Percentiles rank a stretch among this genome's conserved stretches.
Evolutionary conservation across 352 stramenopile genomes (phyloP).

Genomic region (Globisporangium takayamanum): DNA sequence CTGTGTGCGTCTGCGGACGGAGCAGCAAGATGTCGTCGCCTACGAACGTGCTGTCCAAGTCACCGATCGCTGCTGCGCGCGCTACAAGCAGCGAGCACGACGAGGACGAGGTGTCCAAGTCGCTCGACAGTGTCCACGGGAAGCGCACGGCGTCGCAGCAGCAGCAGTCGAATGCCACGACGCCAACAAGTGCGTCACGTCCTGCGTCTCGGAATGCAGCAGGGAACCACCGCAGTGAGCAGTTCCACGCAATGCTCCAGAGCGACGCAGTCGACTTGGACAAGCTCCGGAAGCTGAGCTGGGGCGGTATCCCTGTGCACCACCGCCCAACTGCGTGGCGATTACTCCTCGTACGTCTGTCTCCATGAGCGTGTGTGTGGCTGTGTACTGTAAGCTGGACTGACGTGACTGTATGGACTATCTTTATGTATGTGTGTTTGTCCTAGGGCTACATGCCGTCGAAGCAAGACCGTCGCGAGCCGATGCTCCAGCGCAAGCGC

Average conservation of each 20-base stretch:
- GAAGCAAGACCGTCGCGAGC: constrained; percentile 86
- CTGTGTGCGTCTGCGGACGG: not conserved
- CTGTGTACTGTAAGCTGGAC: not conserved
- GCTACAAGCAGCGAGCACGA: constrained; percentile 13
- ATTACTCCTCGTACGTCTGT: constrained; percentile 85
- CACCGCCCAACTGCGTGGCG: constrained; percentile 92
- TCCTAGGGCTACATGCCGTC: constrained; percentile 92
- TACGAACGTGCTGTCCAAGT: constrained; percentile 10
- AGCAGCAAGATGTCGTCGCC: constrained; percentile 34
- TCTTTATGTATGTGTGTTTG: not conserved
- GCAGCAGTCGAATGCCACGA: not conserved
- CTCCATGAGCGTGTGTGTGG: not conserved
- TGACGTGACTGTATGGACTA: not conserved
- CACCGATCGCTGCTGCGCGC: constrained; percentile 1
- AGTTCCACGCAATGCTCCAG: constrained; percentile 63
- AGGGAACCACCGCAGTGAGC: constrained; percentile 61
- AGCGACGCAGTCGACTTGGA: constrained; percentile 86
- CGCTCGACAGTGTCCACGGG: constrained; percentile 17
- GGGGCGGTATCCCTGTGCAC: constrained; percentile 86
- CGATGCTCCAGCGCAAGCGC: constrained; percentile 92
- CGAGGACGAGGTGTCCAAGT: constrained; percentile 20
- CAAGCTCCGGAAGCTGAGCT: constrained; percentile 86
- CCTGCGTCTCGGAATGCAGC: constrained; percentile 51
- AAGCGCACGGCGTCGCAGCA: constrained; percentile 9
- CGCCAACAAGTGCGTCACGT: constrained; percentile 2